Conservation (phyloP, 768 basidiomycete species). For the Tylopilus felleus region DNA sequence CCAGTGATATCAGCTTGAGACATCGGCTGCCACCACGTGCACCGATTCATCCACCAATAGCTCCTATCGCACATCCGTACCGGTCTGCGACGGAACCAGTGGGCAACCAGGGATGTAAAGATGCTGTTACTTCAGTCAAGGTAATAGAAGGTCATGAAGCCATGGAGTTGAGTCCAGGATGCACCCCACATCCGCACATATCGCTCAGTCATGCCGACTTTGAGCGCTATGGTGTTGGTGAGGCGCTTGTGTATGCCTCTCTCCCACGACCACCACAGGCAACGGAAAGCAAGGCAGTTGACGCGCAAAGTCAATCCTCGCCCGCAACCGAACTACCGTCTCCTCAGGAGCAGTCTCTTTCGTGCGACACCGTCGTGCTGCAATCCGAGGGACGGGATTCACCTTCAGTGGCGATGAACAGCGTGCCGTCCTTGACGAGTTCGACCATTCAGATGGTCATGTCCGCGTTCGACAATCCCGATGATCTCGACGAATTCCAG, state of each 20-base stretch:
- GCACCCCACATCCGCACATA: slow-evolving; percentile 13
- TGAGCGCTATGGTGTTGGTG: slow-evolving; percentile 58
- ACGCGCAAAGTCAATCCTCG: not conserved
- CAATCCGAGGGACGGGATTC: slow-evolving; percentile 39
- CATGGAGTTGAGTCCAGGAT: not conserved
- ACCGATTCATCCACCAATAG: slow-evolving; percentile 16
- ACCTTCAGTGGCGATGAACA: slow-evolving; percentile 4
- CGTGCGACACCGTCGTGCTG: not conserved
- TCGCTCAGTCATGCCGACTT: slow-evolving; percentile 31
- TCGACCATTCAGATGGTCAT: slow-evolving; percentile 35
- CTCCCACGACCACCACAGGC: not conserved
- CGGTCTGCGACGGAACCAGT: slow-evolving; percentile 1
- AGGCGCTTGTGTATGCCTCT: slow-evolving; percentile 53
- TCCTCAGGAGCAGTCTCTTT: slow-evolving; percentile 1
- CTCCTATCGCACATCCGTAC: slow-evolving; percentile 32
- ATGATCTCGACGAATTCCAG: slow-evolving; percentile 70
- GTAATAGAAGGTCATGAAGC: not conserved
- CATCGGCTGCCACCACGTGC: slow-evolving; percentile 37
- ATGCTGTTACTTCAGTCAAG: not conserved
- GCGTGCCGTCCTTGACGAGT: slow-evolving; percentile 29
- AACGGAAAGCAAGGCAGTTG: not conserved
- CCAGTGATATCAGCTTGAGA: slow-evolving; percentile 33
- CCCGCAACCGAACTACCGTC: not conserved
- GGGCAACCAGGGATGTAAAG: not conserved
- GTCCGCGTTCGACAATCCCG: slow-evolving; percentile 53